These are phyloP conservation scores for Fusarium sp. DNA, from an alignment of 2,329 filamentous ascomycete genomes.

Conservation along the genomic window DNA sequence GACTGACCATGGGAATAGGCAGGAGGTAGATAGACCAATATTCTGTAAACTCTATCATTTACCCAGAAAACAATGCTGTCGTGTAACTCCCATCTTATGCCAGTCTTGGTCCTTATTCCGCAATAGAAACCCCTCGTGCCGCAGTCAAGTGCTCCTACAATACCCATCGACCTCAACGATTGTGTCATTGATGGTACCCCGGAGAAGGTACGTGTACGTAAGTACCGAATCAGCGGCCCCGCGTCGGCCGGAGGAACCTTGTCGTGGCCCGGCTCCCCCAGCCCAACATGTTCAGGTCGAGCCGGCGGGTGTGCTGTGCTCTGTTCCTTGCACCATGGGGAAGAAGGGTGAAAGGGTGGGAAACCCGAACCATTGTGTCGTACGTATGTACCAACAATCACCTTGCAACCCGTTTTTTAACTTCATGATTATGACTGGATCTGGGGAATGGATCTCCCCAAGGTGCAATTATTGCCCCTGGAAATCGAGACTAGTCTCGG, in stretches of 20 bases:
- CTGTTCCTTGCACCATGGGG: slow-evolving; percentile 26
- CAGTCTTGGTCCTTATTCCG: slow-evolving; percentile 27
- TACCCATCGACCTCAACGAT: slow-evolving; percentile 30
- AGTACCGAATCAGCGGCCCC: slow-evolving; percentile 47
- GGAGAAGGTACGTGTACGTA: slow-evolving; percentile 42
- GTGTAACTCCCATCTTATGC: slow-evolving; percentile 39
- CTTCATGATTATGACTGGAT: slow-evolving; percentile 42
- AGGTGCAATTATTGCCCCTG: slow-evolving; percentile 27
- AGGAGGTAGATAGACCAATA: slow-evolving; percentile 24
- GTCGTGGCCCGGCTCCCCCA: slow-evolving; percentile 24
- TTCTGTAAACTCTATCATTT: slow-evolving; percentile 26
- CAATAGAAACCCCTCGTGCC: slow-evolving; percentile 38
- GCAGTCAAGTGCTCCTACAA: slow-evolving; percentile 33
- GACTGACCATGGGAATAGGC: slow-evolving; percentile 2
- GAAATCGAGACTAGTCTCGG: slow-evolving; percentile 34
- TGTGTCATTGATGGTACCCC: slow-evolving; percentile 49
- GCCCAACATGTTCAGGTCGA: slow-evolving; percentile 18
- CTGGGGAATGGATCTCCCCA: slow-evolving; percentile 35
- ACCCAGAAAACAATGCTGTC: slow-evolving; percentile 24
- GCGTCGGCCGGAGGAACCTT: slow-evolving; percentile 43
- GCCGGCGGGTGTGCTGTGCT: slow-evolving; percentile 27
- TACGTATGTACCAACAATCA: slow-evolving; percentile 9
- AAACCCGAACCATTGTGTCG: slow-evolving; percentile 6
- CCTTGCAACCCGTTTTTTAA: slow-evolving; percentile 33
- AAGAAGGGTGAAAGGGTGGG: slow-evolving; percentile 19